A percentile compares a stretch with the other conserved stretches of the same genome.
Conservation (phyloP, 192 early-diverging fungal genomes). For the Mortierella hygrophila region DNA sequence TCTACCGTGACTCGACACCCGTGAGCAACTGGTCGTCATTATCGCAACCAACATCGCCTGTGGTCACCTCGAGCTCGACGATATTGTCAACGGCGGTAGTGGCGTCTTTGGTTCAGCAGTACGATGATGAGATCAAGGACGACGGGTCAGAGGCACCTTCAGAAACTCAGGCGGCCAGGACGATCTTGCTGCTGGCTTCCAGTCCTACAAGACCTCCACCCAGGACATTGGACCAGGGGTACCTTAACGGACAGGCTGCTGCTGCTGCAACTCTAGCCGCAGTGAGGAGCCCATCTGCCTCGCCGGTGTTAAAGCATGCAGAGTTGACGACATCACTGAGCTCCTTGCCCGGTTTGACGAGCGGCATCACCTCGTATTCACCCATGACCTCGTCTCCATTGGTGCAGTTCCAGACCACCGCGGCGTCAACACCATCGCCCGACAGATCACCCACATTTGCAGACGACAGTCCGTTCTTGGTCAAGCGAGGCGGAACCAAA, state of each 20-base stretch:
- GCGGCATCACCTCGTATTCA: conserved; percentile 12
- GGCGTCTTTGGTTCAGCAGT: not conserved
- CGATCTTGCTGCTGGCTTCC: conserved; percentile 34
- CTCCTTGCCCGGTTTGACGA: not conserved
- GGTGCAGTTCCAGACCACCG: conserved; percentile 24
- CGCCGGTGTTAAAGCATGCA: not conserved
- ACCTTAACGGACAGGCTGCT: not conserved
- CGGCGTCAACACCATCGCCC: conserved; percentile 13
- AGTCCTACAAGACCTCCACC: conserved; percentile 23
- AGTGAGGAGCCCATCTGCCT: not conserved
- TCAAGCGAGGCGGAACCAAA: not conserved
- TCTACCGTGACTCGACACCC: conserved; percentile 20
- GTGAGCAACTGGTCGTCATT: conserved; percentile 19
- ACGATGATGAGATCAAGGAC: not conserved
- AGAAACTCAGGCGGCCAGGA: conserved; percentile 26
- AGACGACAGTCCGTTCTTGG: conserved; percentile 8
- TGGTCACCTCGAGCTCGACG: not conserved
- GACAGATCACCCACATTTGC: not conserved
- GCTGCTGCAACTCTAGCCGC: not conserved
- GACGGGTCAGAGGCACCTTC: not conserved
- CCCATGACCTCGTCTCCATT: conserved; percentile 39
- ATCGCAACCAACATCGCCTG: conserved; percentile 15
- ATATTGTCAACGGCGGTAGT: not conserved
- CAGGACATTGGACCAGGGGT: conserved; percentile 4
- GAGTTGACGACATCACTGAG: not conserved